These are phyloP conservation scores for Boechera retrofracta DNA, from an alignment of 345 rosid genomes.

Conservation along the genomic window DNA sequence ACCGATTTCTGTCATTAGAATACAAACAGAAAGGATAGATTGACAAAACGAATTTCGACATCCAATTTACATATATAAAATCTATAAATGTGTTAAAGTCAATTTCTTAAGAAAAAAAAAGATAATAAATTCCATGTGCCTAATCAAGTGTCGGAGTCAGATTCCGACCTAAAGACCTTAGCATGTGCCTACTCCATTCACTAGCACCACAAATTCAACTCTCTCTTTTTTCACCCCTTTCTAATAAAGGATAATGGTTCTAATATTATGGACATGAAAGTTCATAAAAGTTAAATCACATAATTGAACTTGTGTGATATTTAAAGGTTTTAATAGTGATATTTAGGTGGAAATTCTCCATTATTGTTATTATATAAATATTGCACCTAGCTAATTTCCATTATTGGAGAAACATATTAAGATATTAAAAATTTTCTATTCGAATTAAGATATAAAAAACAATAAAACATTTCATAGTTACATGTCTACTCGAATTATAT, in stretches of 20 bases:
- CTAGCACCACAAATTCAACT: slow-evolving; percentile 32
- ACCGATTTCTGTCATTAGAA: not conserved
- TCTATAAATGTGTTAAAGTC: not conserved
- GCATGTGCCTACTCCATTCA: slow-evolving; percentile 45
- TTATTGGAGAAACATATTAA: no score
- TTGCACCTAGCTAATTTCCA: not conserved
- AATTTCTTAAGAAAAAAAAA: not conserved
- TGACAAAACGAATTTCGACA: not conserved
- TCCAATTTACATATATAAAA: not conserved
- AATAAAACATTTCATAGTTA: not conserved
- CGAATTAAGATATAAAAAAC: not conserved
- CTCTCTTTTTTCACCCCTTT: not conserved
- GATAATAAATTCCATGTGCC: slow-evolving; percentile 34
- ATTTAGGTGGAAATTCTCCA: slow-evolving; percentile 1
- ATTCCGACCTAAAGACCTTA: slow-evolving; percentile 34
- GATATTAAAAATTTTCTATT: not conserved
- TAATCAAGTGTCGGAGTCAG: slow-evolving; percentile 36
- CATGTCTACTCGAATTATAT: not conserved
- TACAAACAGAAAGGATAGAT: not conserved
- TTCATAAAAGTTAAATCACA: slow-evolving; percentile 9
- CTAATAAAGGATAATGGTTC: slow-evolving; percentile 32
- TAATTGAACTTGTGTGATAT: slow-evolving; percentile 18
- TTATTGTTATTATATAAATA: not conserved
- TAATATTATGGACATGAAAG: slow-evolving; percentile 14
- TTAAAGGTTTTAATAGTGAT: slow-evolving; percentile 7